Percentiles rank a stretch among this genome's conserved stretches.
Evolutionary conservation across 164 flowering plant genomes (phyloP).

Genomic region (Stephania yunnanensis): DNA sequence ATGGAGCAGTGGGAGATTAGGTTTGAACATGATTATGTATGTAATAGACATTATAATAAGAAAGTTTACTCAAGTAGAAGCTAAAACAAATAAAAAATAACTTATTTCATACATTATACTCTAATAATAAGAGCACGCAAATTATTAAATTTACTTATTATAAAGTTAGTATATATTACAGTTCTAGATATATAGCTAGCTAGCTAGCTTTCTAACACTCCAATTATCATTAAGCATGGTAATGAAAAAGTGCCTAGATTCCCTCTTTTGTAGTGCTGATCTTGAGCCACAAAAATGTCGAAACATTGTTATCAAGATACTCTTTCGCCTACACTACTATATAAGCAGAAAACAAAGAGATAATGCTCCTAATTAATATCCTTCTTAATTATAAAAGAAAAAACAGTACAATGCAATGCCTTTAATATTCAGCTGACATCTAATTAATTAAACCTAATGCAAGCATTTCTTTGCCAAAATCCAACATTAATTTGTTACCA

Average conservation of each 20-base stretch:
- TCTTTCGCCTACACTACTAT: neutral
- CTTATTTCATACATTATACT: neutral
- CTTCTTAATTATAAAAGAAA: too few species aligned
- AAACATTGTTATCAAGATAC: neutral
- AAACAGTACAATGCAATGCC: neutral
- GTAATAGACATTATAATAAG: too few species aligned
- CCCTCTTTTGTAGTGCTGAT: neutral
- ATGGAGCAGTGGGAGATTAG: too few species aligned
- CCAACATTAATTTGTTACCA: too few species aligned
- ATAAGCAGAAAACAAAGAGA: neutral
- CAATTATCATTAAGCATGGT: slow-evolving; percentile 1
- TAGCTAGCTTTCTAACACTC: neutral
- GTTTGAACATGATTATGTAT: too few species aligned
- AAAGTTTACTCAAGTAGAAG: too few species aligned
- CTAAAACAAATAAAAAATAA: neutral
- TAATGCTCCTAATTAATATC: neutral
- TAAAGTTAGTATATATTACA: neutral
- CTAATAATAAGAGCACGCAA: neutral
- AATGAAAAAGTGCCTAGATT: neutral
- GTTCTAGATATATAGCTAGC: neutral
- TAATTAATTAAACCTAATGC: too few species aligned
- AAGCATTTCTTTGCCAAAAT: too few species aligned
- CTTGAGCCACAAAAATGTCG: slow-evolving; percentile 2
- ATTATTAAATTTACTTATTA: neutral
- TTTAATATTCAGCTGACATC: neutral